Evolutionary conservation across 1,284 basidiomycete genomes (phyloP), one percentile per base, ranked within the genome.

Genomic region (Kwoniella shivajii): DNA sequence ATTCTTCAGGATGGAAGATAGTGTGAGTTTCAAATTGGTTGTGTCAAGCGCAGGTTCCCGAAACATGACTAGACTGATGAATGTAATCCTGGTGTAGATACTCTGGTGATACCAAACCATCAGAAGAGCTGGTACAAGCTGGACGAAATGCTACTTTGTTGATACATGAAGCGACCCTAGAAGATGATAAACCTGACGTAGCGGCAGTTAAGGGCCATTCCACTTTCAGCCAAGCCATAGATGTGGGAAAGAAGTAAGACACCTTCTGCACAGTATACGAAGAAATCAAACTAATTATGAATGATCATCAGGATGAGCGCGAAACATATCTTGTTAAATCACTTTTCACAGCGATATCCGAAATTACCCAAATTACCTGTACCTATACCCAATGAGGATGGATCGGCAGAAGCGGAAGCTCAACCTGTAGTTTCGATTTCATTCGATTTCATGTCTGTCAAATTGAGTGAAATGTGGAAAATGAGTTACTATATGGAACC

Each of bases 331-430:
- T 82, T 98, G 33, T 83, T 98, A 24, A 98, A 93, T 2, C 94
- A 98, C 76, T 98, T 98, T 76, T 96, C 92, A 11, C 90, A 91
- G 54, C 86, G 94, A 11, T 96, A 96, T 75, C 92, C 93, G 13
- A 92, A 90, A 69, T 81, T 93, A 68, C 89, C 90, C 1, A 82
- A 83, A 39, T 60, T 80, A 43, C 60, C 65, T 42, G 39, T 43
- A 39, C 53, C 43, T 53, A 48, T 33, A 43, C 42, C 53, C 11
- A 22, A 33, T 26, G 52, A 30, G 27, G 33, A 16, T 45, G 48
- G 36, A 39, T 52, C 56, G 49, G 43, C 60, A 56, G 31, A 51
- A 54, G 43, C 67, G 63, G 11, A 56, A 56, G 9, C 74, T 50
- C 64, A 65, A 24, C 78, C 81, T 22, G 76, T 77, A 11, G 80